Conservation (phyloP, 2,329 filamentous ascomycete genomes). For the Xylaria sp. region DNA sequence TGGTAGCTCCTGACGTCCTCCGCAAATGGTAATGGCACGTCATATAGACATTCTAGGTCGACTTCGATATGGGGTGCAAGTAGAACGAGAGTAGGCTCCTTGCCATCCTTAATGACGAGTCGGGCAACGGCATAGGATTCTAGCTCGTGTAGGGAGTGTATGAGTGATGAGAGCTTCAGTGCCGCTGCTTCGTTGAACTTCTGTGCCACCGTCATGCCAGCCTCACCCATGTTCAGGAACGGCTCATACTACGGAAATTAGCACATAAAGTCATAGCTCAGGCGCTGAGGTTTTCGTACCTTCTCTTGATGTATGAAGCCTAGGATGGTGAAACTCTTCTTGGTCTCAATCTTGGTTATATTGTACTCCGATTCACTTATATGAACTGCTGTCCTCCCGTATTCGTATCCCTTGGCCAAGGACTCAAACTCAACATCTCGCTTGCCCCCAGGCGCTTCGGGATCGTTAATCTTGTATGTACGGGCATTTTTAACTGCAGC, state of each 20-base stretch:
- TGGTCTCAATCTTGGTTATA: constrained; percentile 83
- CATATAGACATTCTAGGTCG: constrained; percentile 83
- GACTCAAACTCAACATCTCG: constrained; percentile 79
- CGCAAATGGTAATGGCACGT: constrained; percentile 87
- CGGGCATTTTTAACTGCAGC: constrained; percentile 75
- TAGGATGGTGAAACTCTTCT: constrained; percentile 75
- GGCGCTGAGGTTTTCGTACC: constrained; percentile 45
- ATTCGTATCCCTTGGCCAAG: constrained; percentile 91
- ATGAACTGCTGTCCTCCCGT: constrained; percentile 87
- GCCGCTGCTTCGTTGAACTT: constrained; percentile 80
- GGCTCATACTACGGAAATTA: constrained; percentile 67
- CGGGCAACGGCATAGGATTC: constrained; percentile 86
- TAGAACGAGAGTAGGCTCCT: constrained; percentile 75
- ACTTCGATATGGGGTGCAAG: constrained; percentile 79
- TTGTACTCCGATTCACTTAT: constrained; percentile 86
- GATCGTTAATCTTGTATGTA: constrained; percentile 79
- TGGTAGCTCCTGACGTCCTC: constrained; percentile 90
- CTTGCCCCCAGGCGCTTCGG: constrained; percentile 75
- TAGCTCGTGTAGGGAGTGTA: constrained; percentile 83
- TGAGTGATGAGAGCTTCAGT: constrained; percentile 83
- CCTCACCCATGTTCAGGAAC: constrained; percentile 82
- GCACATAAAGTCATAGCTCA: constrained; percentile 3
- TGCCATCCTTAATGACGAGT: constrained; percentile 81
- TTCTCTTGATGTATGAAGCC: constrained; percentile 79
- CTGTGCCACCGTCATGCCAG: constrained; percentile 75